phyloP scores from a whole-genome alignment of 495 filamentous ascomycete species.

The Apodospora peruviana region DNA sequence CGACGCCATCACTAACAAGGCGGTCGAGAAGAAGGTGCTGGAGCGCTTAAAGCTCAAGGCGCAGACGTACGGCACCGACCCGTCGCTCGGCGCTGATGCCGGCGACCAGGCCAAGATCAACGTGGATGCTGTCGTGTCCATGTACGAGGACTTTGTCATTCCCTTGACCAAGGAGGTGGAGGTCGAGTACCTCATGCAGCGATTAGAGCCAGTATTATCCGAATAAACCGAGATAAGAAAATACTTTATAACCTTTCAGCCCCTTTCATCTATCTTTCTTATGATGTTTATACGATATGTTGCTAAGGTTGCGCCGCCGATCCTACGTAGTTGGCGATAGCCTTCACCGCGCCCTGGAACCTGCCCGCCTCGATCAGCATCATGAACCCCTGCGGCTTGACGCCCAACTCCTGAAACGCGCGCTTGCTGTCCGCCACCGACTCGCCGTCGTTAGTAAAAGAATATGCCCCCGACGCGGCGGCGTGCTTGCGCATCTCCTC shows the following conservation, averaged over 20 bases:
- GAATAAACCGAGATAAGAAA: neutral
- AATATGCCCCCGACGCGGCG: slow-evolving; percentile 56
- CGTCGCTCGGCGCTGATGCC: slow-evolving; percentile 33
- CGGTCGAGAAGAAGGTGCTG: slow-evolving; percentile 88
- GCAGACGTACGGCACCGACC: slow-evolving; percentile 91
- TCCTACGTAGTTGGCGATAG: slow-evolving; percentile 63
- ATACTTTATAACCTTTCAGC: neutral
- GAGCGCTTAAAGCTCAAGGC: slow-evolving; percentile 86
- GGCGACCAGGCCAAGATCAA: slow-evolving; percentile 65
- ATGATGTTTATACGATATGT: neutral
- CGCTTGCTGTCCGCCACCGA: slow-evolving; percentile 83
- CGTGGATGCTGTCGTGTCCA: slow-evolving; percentile 83
- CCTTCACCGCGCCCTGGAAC: slow-evolving; percentile 64
- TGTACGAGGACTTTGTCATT: slow-evolving; percentile 96
- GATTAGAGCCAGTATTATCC: slow-evolving; percentile 46
- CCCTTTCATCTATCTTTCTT: neutral
- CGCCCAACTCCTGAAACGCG: slow-evolving; percentile 88
- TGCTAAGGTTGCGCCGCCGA: slow-evolving; percentile 24
- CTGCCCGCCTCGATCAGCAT: slow-evolving; percentile 68
- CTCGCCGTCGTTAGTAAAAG: slow-evolving; percentile 75
- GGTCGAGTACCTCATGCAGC: slow-evolving; percentile 95
- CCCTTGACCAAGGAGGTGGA: slow-evolving; percentile 96
- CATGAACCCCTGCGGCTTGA: slow-evolving; percentile 75
- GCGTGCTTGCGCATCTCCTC: slow-evolving; percentile 78
- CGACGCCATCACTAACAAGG: slow-evolving; percentile 81